Conservation (phyloP, 352 stramenopile species). For the Phytopythium kandeliae region DNA sequence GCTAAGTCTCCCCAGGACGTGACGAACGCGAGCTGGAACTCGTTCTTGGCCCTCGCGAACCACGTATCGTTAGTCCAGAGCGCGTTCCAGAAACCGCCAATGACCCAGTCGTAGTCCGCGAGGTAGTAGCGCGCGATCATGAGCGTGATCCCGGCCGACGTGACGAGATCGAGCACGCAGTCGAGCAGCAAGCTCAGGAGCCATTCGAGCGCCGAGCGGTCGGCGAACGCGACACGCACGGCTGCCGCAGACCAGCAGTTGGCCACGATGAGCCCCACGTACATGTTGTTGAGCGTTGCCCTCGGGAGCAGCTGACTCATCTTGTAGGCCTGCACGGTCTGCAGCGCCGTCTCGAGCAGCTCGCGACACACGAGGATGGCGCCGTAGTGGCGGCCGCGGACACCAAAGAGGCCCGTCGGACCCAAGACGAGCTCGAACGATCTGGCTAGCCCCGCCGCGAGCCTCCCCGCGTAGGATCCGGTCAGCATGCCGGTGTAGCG, state of each 20-base stretch:
- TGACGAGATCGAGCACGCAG: constrained; percentile 30
- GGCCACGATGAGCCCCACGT: constrained; percentile 10
- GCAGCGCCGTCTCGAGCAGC: constrained; percentile 21
- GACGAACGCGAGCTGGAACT: constrained; percentile 19
- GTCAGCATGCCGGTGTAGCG: too few relatives aligned
- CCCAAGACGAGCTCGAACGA: constrained; percentile 4
- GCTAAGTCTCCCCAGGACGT: constrained; percentile 19
- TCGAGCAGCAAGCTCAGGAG: constrained; percentile 26
- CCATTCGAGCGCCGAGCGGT: constrained; percentile 13
- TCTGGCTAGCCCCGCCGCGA: not conserved
- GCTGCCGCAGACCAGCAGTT: constrained; percentile 30
- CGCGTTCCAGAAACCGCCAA: constrained; percentile 1
- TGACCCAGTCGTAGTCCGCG: constrained; percentile 5
- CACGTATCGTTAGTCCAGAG: constrained; percentile 3
- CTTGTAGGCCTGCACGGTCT: constrained; percentile 24
- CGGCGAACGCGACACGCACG: constrained; percentile 15
- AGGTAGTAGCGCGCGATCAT: constrained; percentile 1
- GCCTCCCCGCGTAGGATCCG: not conserved
- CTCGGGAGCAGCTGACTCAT: constrained; percentile 16
- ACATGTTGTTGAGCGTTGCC: constrained; percentile 12
- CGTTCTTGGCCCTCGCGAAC: constrained; percentile 6
- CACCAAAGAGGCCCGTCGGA: constrained; percentile 8
- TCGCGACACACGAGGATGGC: constrained; percentile 17
- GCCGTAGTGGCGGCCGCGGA: constrained; percentile 14
- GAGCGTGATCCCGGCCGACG: constrained; percentile 22